These are phyloP conservation scores for Podosphaera fusca DNA, from an alignment of 2,329 filamentous ascomycete genomes.

Conservation along the genomic window DNA sequence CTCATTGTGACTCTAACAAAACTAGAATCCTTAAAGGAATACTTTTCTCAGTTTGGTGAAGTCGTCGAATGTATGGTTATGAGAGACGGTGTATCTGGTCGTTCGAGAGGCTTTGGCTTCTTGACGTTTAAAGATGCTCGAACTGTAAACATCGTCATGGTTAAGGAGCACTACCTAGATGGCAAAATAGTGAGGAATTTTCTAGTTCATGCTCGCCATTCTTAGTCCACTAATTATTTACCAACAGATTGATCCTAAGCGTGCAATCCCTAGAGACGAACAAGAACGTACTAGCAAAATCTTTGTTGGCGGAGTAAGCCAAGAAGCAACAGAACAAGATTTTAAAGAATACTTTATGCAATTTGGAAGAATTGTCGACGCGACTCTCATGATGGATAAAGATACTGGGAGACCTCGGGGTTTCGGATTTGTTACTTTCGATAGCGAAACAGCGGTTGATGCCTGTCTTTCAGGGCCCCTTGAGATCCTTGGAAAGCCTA, in stretches of 20 bases:
- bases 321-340: conserved; percentile 88
- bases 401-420: conserved; percentile 91
- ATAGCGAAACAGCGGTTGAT: conserved; percentile 85
- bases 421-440: conserved; percentile 96
- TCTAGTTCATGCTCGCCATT: conserved; percentile 6
- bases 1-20: conserved; percentile 2
- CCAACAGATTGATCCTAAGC: conserved; percentile 75
- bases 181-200: conserved; percentile 70
- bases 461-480: conserved; percentile 65
- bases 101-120: conserved; percentile 91
- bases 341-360: conserved; percentile 94
- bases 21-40: conserved; percentile 81
- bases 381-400: conserved; percentile 99
- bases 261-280: conserved; percentile 89
- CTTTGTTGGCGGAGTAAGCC: conserved; percentile 91
- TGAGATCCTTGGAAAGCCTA: conserved; percentile 84
- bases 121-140: conserved; percentile 94
- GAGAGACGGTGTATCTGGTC: conserved; percentile 80
- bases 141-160: conserved; percentile 97
- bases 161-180: conserved; percentile 94
- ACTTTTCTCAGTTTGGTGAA: conserved; percentile 94
- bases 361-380: conserved; percentile 88
- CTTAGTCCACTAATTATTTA: conserved; percentile 2
- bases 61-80: conserved; percentile 98
- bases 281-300: conserved; percentile 98